Base-by-base conservation (phyloP, 495 filamentous ascomycete genomes). In the Stereocaulon alpinum region DNA sequence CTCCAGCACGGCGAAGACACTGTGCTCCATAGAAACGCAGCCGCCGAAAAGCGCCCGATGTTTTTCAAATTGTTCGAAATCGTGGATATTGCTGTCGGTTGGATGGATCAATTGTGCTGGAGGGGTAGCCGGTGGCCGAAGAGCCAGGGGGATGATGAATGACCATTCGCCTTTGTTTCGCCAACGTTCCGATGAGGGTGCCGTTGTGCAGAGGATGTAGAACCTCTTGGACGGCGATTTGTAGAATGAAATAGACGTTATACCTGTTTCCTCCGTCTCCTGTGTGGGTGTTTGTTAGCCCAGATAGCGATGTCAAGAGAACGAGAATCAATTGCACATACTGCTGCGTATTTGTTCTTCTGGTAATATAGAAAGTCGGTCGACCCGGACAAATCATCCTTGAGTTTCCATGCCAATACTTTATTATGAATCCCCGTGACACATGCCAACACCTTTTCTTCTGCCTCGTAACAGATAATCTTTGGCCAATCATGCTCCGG, bases 101-200 rank as follows among this genome's bases (percentile, higher is more conserved):
- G 48, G 44, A 24, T 27, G 44, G 30, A 40, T 17, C 18, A 37
- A 2, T 37, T 37, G 34, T 9, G 34, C 7, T 12, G 34, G 34
- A 9, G 7, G 34, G 12, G 34, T 37, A 37, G 12, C 11, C 7
- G 6, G 34, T 9, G 43, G 20, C 27, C 1, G 12, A 4, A 2
- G n/a, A 3, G 57, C 5, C 2, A 67, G 32, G 1, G 58, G 65
- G 4, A 45, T 6, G 17, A 61, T 58, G 60, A 61, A 67, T 7
- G 65, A 56, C 64, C 64, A 67, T 53, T 67, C 65, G 12, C 64
- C 65, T 0, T 43, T 24, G n/a, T 63, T 51, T 17, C 47, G 24
- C 7, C 14, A 57, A 0, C 65, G 60, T 37, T 66, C 60, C 6
- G 41, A 55, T 27, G 65, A 63, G 4, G 65, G 62, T 0, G 60